Evolutionary conservation across 2,329 filamentous ascomycete genomes (phyloP), one percentile per base, ranked within the genome.

Genomic region (Furcasterigmium furcatum): DNA sequence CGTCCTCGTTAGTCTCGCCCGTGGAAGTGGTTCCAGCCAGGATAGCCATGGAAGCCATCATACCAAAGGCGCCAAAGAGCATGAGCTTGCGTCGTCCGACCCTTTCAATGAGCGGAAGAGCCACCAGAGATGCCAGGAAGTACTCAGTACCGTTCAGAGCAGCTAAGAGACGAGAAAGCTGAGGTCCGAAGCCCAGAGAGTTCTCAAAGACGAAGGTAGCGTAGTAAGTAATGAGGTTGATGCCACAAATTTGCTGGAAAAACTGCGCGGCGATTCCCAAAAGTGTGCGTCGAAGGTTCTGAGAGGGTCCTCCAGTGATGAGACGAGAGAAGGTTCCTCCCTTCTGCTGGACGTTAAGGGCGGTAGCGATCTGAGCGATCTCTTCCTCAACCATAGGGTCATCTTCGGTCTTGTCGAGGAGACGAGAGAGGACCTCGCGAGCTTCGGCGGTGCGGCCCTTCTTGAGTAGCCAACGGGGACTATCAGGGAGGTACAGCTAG

Each of bases 241-340:
- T 60, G 9, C 57, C 57, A 32, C 46, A 48, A 12, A 50, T 44
- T 21, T 59, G 58, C 30, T 60, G 58, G 44, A 59, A 58, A 45
- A 59, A 58, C n/a, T 60, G 58, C 0, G 52, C 53, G 0, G 49
- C 50, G 9, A 58, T 48, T 3, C 55, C 58, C 7, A 59, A 54
- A 44, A 84, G 52, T 72, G 85, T 82, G 27, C 83, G 73, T 8
- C 82, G 76, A 65, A 84, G 77, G 56, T 85, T 80, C 62, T 86
- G 82, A 0, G 79, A 84, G 64, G 80, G 82, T 50, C 82, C 81
- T 41, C 73, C 71, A 1, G 79, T 83, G 55, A 84, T 35, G 10
- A 52, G 47, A 19, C 47, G 49, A 25, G 30, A 43, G 41, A 16
- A 60, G 29, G 42, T 55, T 49, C 50, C 60, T 44, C 57, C 41